These are phyloP conservation scores for Piper longum DNA, from an alignment of 164 flowering plant species.

Conservation along the genomic window DNA sequence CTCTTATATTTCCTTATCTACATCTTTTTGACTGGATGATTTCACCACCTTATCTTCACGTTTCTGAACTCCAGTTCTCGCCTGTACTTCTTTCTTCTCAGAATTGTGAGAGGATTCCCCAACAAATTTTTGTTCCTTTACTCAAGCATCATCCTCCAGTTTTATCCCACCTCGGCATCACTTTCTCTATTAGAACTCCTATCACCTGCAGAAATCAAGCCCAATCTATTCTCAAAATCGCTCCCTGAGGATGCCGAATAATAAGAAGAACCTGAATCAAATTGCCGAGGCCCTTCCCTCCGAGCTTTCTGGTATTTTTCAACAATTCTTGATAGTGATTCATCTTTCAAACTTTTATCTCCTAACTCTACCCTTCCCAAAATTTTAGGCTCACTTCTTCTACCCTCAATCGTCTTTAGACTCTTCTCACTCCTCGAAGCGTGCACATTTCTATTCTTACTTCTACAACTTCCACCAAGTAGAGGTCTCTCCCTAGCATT, in stretches of 20 bases:
- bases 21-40: conserved; percentile 27
- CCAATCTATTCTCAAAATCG: conserved; percentile 29
- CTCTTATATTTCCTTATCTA: conserved; percentile 9
- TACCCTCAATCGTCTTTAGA: neutral
- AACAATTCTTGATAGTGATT: conserved; percentile 10
- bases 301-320: conserved; percentile 2
- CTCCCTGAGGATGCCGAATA: conserved; percentile 41
- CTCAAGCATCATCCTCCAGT: conserved; percentile 13
- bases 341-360: conserved; percentile 16
- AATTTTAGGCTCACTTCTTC: conserved; percentile 17
- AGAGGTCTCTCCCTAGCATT: conserved; percentile 31
- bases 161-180: neutral
- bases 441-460: conserved; percentile 5
- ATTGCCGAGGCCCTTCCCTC: conserved; percentile 6
- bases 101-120: conserved; percentile 22
- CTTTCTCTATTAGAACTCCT: neutral
- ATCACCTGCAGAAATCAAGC: conserved; percentile 1
- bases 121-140: conserved; percentile 11
- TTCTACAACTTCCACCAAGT: conserved; percentile 17
- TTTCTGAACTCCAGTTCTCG: conserved; percentile 11
- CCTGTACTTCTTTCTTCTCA: conserved; percentile 8
- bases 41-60: conserved; percentile 12
- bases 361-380: conserved; percentile 10
- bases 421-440: conserved; percentile 2
- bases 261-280: conserved; percentile 53